Evolutionary conservation across 2,329 filamentous ascomycete species (phyloP).

Genomic region (Atkinsonella texensis): DNA sequence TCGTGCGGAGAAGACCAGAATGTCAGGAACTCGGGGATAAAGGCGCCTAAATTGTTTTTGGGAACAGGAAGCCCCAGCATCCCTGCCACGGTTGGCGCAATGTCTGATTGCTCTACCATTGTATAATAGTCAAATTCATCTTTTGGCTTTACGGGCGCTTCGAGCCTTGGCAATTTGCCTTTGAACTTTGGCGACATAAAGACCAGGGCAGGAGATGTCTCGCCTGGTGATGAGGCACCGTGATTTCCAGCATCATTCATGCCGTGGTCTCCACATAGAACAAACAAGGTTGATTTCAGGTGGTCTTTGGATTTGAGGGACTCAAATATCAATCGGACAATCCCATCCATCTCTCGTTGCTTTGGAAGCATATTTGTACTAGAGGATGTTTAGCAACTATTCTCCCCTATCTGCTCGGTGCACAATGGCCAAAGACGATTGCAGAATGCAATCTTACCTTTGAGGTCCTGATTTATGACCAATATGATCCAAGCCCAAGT

Average conservation of each 20-base stretch:
- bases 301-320: constrained; percentile 61
- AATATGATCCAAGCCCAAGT: constrained; percentile 91
- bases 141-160: constrained; percentile 44
- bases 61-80: constrained; percentile 81
- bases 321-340: constrained; percentile 64
- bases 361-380: constrained; percentile 89
- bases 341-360: constrained; percentile 82
- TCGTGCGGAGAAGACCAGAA: constrained; percentile 53
- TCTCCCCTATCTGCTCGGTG: background rate
- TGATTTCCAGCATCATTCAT: constrained; percentile 99
- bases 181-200: constrained; percentile 81
- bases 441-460: constrained; percentile 37
- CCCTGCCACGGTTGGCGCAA: constrained; percentile 79
- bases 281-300: constrained; percentile 65
- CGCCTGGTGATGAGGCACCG: constrained; percentile 82
- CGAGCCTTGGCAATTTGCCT: constrained; percentile 30
- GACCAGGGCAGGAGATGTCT: constrained; percentile 84
- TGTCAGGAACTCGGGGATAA: constrained; percentile 66
- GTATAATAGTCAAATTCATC: constrained; percentile 75
- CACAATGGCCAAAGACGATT: too few species aligned
- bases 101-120: constrained; percentile 83
- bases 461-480: constrained; percentile 88
- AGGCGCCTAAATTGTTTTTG: constrained; percentile 78
- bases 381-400: background rate
- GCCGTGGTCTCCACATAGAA: constrained; percentile 90